Evolutionary conservation across 2,329 filamentous ascomycete genomes (phyloP), one percentile per base, ranked within the genome.

Genomic region (Coniochaeta ligniaria): DNA sequence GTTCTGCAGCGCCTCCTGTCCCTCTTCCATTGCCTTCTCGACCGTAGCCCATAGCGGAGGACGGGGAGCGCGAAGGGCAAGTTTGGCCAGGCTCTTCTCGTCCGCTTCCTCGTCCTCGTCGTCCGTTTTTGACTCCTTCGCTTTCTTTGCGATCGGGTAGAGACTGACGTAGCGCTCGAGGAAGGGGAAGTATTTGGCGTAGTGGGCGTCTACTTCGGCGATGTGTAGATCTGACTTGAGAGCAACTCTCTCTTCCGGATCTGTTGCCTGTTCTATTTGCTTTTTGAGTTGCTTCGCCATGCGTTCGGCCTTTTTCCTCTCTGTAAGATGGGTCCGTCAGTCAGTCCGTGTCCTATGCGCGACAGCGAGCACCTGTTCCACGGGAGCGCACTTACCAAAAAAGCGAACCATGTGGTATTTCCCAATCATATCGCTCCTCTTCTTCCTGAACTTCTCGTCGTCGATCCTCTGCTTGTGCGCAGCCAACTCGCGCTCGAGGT

Each of bases 401-500:
- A 95, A 95, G 31, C 91, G 80, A 58, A 94, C 85, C 83, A 91
- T 93, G 72, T 94, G 90, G 68, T 92, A 95, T 72, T 87, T 89
- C 58, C 80, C 80, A 63, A 93, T 92, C 83, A 93, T 91, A 62
- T 85, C 80, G 66, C 81, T 81, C 65, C 85, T 81, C 69, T 80
- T 81, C 74, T 85, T 87, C 67, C 86, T 84, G 61, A 81, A 79
- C 62, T 83, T 77, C 56, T 82, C 79, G 63, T 83, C 80, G 5
- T 74, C 78, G 61, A 93, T 78, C 68, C 90, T 87, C 64, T 83
- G 78, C 72, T 85, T 81, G 68, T 87, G 87, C 5, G 86, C 81
- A 55, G 81, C 82, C 63, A 94, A 75, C 69, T 92, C 90, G 60
- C 89, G 82, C 74, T 93, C 88, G 62, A 90, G 81, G 28, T 91